Evolutionary conservation across 2,329 filamentous ascomycete species (phyloP).

Genomic region (Setomelanomma holmii): DNA sequence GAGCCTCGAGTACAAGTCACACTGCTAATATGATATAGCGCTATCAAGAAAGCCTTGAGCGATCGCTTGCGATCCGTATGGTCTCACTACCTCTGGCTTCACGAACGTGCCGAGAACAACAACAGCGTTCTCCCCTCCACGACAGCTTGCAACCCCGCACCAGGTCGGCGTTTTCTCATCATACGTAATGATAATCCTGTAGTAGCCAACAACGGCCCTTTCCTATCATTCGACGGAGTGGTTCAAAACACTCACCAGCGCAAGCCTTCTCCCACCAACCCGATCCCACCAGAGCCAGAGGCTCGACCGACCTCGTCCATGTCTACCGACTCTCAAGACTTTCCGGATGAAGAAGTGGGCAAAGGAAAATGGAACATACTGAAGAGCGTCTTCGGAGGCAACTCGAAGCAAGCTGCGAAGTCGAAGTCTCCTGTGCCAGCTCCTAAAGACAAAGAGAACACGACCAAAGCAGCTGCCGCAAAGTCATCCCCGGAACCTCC

Average conservation of each 20-base stretch:
- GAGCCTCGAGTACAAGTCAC: not conserved
- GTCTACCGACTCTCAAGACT: slow-evolving; percentile 42
- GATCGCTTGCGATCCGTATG: slow-evolving; percentile 75
- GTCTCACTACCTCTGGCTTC: slow-evolving; percentile 80
- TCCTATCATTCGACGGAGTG: slow-evolving; percentile 70
- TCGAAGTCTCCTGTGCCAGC: slow-evolving; percentile 44
- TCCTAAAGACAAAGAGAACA: slow-evolving; percentile 34
- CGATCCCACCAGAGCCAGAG: slow-evolving; percentile 29
- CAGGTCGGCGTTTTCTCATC: slow-evolving; percentile 85
- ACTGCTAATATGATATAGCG: slow-evolving; percentile 54
- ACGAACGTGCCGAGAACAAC: slow-evolving; percentile 68
- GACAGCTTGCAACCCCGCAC: slow-evolving; percentile 82
- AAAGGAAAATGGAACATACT: slow-evolving; percentile 68
- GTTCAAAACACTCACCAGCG: slow-evolving; percentile 50
- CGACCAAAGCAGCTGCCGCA: slow-evolving; percentile 12
- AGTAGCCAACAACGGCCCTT: slow-evolving; percentile 60
- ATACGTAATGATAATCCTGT: slow-evolving; percentile 77
- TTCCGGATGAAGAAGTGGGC: slow-evolving; percentile 53
- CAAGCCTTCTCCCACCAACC: slow-evolving; percentile 32
- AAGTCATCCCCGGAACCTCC: slow-evolving; percentile 13
- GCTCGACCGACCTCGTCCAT: slow-evolving; percentile 38
- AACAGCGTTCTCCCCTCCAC: slow-evolving; percentile 71
- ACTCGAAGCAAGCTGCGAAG: slow-evolving; percentile 52
- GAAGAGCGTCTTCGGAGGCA: slow-evolving; percentile 66
- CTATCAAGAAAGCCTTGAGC: slow-evolving; percentile 72